A percentile compares a stretch with the other conserved stretches of the same genome.
Evolutionary conservation across 1,139 yeast species (phyloP).

Genomic region (Pichia sp.): DNA sequence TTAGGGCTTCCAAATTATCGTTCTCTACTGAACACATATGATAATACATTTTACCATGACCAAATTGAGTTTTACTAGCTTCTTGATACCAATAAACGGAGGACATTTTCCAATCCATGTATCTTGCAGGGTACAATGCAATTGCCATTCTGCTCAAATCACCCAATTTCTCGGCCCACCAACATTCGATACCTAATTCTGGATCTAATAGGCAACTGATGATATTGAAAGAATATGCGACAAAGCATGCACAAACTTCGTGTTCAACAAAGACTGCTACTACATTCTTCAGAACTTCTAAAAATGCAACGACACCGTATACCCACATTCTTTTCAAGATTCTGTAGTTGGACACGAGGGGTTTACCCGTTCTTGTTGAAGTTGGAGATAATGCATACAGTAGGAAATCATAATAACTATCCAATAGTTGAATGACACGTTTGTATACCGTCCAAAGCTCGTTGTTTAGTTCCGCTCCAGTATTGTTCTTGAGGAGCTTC

Average conservation of each 20-base stretch:
- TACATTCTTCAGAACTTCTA: constrained; percentile 73
- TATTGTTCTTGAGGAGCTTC: constrained; percentile 41
- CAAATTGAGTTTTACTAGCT: constrained; percentile 63
- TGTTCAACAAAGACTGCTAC: constrained; percentile 36
- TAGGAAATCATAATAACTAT: constrained; percentile 63
- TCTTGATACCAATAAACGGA: constrained; percentile 73
- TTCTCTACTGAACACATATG: constrained; percentile 81
- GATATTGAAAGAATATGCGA: constrained; percentile 28
- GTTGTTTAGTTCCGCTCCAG: constrained; percentile 47
- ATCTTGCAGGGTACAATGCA: constrained; percentile 67
- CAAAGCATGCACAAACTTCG: constrained; percentile 30
- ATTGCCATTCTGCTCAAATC: constrained; percentile 80
- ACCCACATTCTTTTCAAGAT: constrained; percentile 79
- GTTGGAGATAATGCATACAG: constrained; percentile 63
- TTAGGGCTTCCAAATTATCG: constrained; percentile 72
- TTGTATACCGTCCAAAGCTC: constrained; percentile 69
- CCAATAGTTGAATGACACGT: constrained; percentile 55
- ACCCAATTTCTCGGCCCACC: constrained; percentile 75
- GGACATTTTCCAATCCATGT: constrained; percentile 74
- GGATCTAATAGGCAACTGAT: constrained; percentile 29
- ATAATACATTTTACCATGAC: constrained; percentile 74
- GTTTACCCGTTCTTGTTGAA: constrained; percentile 64
- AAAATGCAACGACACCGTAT: constrained; percentile 70
- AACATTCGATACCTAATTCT: constrained; percentile 40
- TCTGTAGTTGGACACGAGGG: constrained; percentile 66